Evolutionary conservation across 306 rosid genomes (phyloP), one percentile per base, ranked within the genome.

Genomic region (Cicer cuneatum): DNA sequence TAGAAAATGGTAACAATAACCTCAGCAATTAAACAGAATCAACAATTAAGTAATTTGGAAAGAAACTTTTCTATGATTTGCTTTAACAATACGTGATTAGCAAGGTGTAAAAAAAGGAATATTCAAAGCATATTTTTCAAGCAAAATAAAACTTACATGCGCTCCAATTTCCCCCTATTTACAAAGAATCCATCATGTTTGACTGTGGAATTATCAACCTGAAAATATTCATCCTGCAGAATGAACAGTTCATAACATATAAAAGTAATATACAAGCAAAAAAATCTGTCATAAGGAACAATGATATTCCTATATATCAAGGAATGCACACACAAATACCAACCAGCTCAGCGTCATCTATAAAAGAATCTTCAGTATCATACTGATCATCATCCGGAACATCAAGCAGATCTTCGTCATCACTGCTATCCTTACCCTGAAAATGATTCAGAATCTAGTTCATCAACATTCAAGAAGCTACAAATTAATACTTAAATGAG

Each of bases 361-460:
- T 94, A 80, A 94, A 94, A 57, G 99, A 94, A 86, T 94, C 99
- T 72, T 94, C 98, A 0, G 99, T 94, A 74, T 94, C 99, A 84
- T 94, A 94, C 71, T 92, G 99, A 89, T 94, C 96, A 58, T 94
- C 99, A 75, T 94, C 96, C 14, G 96, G 98, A 85, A 84, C 76
- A 63, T 90, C 91, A 62, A 58, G 83, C 77, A 73, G 52, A 86
- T 90, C 99, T 75, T 90, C 99, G 18, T 93, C 98, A 33, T 94
- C 99, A 49, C 96, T 90, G 65, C 99, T 94, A 81, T 92, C 98
- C 80, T 90, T 92, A 63, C 98, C 98, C 99, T 94, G 85, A 64
- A 70, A 86, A 48, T 61, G 18, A 75, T 78, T 57, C 37, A 56
- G 67, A 19, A 18, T 73, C 66, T 21, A 13, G 58, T 67, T 53